These are phyloP conservation scores for Pisolithus tinctorius DNA, from an alignment of 768 basidiomycete genomes.

Conservation along the genomic window DNA sequence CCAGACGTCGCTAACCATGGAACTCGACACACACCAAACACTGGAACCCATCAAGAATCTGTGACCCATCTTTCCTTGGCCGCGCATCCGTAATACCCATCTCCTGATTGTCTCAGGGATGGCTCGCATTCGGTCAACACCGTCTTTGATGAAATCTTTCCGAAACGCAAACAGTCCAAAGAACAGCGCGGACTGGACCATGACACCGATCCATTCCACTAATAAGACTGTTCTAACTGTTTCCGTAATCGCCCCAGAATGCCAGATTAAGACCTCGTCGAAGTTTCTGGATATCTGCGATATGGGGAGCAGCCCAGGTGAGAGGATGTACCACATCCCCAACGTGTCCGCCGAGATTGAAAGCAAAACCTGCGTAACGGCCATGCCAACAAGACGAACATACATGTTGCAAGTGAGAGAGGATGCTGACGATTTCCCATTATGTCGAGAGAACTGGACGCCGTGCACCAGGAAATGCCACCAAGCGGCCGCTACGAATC, in stretches of 20 bases:
- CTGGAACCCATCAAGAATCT: slow-evolving; percentile 1
- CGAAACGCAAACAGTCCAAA: slow-evolving; percentile 51
- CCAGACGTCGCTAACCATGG: not conserved
- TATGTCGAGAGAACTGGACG: slow-evolving; percentile 36
- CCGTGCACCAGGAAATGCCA: slow-evolving; percentile 42
- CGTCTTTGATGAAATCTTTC: slow-evolving; percentile 27
- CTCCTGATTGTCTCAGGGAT: slow-evolving; percentile 2
- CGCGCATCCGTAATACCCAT: not conserved
- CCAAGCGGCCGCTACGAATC: slow-evolving; percentile 31
- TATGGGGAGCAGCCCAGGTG: slow-evolving; percentile 35
- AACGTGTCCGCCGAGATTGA: slow-evolving; percentile 32
- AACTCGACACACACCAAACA: slow-evolving; percentile 2
- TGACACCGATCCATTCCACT: slow-evolving; percentile 21
- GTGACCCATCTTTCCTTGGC: not conserved
- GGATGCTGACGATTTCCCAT: slow-evolving; percentile 22
- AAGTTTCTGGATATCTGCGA: slow-evolving; percentile 44
- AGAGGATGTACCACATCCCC: slow-evolving; percentile 28
- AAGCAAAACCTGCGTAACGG: slow-evolving; percentile 38
- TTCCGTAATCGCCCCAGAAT: slow-evolving; percentile 10
- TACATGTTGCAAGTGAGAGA: slow-evolving; percentile 44
- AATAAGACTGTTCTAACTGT: slow-evolving; percentile 32
- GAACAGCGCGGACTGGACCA: slow-evolving; percentile 36
- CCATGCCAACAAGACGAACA: slow-evolving; percentile 54
- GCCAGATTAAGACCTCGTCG: slow-evolving; percentile 14
- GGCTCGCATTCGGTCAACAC: slow-evolving; percentile 5